Base-by-base conservation (phyloP, 257 asterid genomes). In the Cordia subcordata region DNA sequence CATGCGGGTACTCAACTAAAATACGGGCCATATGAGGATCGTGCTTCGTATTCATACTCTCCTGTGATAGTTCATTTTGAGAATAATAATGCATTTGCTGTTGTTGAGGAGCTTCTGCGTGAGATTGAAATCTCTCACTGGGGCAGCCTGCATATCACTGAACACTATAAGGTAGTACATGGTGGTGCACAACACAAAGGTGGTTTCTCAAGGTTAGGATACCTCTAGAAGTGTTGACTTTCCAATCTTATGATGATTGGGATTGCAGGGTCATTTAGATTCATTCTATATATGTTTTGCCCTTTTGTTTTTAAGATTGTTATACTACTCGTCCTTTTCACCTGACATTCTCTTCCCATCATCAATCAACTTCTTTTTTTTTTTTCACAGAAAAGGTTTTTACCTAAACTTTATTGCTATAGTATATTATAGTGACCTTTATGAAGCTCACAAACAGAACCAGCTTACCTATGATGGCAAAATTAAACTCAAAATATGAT, bases 71-170 rank as follows among this genome's bases (percentile, higher is more conserved):
- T 86, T 53, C 99, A 93, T 85, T 85, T 85, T 55, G 99, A 93
- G 77, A 93, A 93, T 73, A 93, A 89, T 72, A 69, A 80, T 38
- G 88, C 97, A 8, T 93, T 93, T 76, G 92, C 99, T 72, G 96
- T 89, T 71, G 92, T 93, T 71, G 97, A 89, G 85, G 99, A 89
- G 85, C 96, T 93, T 74, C 94, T 86, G 76, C 99, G 99, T 18
- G 97, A 93, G 71, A 83, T 93, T 47, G 99, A 93, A 81, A 72
- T 93, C 66, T 93, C 99, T 50, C 99, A 93, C 63, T 93, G 99
- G 99, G 99, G 99, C 58, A 89, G 83, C 72, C 72, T 93, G 59
- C 97, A 89, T 75, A 80, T 93, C 40, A 89, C 97, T 0, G 99
- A 89, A 79, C 88, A 66, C 55, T 93, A 84, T 81, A 81, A 72